Evolutionary conservation across 2,329 filamentous ascomycete genomes (phyloP).

Genomic region (Colletotrichum sp.): DNA sequence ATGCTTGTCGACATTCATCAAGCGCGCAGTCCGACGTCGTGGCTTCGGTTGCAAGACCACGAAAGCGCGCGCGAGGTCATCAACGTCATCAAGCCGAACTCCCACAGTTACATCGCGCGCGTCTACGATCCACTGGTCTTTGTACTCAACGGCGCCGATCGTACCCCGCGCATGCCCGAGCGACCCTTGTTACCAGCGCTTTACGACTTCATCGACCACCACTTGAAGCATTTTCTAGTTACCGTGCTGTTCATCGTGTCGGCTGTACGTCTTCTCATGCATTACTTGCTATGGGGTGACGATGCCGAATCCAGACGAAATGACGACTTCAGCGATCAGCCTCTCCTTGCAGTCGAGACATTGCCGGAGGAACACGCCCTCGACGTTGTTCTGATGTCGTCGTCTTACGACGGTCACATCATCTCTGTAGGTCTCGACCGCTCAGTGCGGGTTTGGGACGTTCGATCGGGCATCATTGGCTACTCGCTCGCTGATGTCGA

Average conservation of each 20-base stretch:
- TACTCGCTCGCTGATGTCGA: conserved; percentile 48
- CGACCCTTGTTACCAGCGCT: conserved; percentile 60
- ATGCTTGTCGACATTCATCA: conserved; percentile 71
- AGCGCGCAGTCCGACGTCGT: conserved; percentile 76
- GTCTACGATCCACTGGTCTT: conserved; percentile 80
- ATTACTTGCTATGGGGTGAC: conserved; percentile 75
- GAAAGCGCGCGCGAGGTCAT: conserved; percentile 80
- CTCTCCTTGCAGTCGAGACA: conserved; percentile 64
- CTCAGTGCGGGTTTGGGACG: conserved; percentile 69
- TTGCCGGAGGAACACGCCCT: conserved; percentile 69
- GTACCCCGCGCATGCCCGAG: conserved; percentile 58
- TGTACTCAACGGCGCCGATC: conserved; percentile 71
- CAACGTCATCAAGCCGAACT: conserved; percentile 73
- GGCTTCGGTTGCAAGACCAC: conserved; percentile 79
- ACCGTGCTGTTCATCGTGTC: conserved; percentile 68
- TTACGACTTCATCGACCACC: conserved; percentile 72
- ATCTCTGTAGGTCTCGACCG: conserved; percentile 76
- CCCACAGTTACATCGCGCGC: conserved; percentile 74
- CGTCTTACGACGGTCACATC: conserved; percentile 68
- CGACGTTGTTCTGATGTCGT: conserved; percentile 70
- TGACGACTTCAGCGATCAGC: conserved; percentile 50
- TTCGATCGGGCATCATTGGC: conserved; percentile 48
- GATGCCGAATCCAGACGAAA: conserved; percentile 50
- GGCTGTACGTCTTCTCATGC: conserved; percentile 73
- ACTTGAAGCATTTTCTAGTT: conserved; percentile 64